phyloP scores from a whole-genome alignment of 768 basidiomycete species.

The Suillus paluster region DNA sequence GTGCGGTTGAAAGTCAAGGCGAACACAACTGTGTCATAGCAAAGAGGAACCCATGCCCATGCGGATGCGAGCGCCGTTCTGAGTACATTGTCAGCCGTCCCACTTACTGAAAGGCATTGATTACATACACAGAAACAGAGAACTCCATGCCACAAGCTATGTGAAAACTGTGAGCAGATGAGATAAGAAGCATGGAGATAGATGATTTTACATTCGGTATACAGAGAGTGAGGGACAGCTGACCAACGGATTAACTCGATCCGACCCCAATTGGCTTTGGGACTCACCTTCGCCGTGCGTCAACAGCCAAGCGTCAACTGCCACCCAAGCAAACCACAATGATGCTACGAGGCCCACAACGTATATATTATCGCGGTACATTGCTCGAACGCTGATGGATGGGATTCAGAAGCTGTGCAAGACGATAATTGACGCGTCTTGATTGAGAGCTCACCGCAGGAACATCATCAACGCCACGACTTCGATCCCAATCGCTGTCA shows the following conservation, averaged over 20 bases:
- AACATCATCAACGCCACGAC: slow-evolving; percentile 48
- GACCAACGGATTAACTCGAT: slow-evolving; percentile 5
- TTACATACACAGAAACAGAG: slow-evolving; percentile 24
- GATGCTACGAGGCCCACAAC: slow-evolving; percentile 17
- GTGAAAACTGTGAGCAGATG: background rate
- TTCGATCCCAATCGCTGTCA: slow-evolving; percentile 45
- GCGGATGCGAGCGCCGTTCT: slow-evolving; percentile 33
- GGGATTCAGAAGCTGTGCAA: background rate
- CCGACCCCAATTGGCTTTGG: background rate
- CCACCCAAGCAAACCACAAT: slow-evolving; percentile 49
- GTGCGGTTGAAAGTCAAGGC: slow-evolving; percentile 38
- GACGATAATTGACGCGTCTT: background rate
- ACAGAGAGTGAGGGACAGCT: slow-evolving; percentile 18
- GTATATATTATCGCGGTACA: slow-evolving; percentile 15
- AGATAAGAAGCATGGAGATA: slow-evolving; percentile 29
- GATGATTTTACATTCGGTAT: slow-evolving; percentile 15
- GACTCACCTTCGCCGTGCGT: slow-evolving; percentile 51
- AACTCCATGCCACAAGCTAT: slow-evolving; percentile 48
- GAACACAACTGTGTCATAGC: slow-evolving; percentile 43
- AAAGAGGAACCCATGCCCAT: slow-evolving; percentile 45
- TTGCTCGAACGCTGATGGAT: slow-evolving; percentile 18
- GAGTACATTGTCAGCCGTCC: background rate
- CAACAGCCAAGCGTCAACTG: slow-evolving; percentile 58
- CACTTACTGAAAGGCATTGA: background rate
- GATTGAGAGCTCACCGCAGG: slow-evolving; percentile 37